Percentiles rank a stretch among this genome's conserved stretches.
These are phyloP conservation scores for Oryza meyeriana DNA, from an alignment of 176 grass and related monocot species.

Conservation along the genomic window DNA sequence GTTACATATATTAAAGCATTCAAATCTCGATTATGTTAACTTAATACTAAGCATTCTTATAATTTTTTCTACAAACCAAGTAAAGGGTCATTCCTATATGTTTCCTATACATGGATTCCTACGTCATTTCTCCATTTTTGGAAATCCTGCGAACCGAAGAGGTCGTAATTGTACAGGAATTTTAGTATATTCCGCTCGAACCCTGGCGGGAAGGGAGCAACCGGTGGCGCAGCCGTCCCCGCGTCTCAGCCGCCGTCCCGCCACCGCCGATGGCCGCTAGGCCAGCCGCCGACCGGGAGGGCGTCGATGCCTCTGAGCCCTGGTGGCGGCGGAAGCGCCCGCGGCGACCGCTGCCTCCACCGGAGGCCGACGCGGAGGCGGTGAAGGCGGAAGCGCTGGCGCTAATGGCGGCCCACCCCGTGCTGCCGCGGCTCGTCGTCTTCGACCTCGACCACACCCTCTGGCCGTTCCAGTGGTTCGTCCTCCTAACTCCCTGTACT, in stretches of 20 bases:
- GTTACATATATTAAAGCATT: too few relatives aligned
- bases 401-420: conserved; percentile 33
- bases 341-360: background rate
- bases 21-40: too few relatives aligned
- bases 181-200: background rate
- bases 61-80: too few relatives aligned
- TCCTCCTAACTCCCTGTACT: background rate
- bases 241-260: background rate
- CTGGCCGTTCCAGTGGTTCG: conserved; percentile 44
- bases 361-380: conserved; percentile 16
- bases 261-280: too few relatives aligned
- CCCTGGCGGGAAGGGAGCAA: background rate
- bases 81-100: too few relatives aligned
- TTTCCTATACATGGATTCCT: too few relatives aligned
- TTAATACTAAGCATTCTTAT: too few relatives aligned
- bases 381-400: conserved; percentile 31
- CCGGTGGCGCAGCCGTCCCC: background rate
- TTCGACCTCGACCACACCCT: conserved; percentile 46
- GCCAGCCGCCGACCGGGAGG: too few relatives aligned
- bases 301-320: background rate
- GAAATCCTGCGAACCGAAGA: too few relatives aligned
- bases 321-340: conserved; percentile 13
- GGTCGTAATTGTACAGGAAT: too few relatives aligned
- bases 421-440: conserved; percentile 40
- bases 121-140: too few relatives aligned